These are phyloP conservation scores for Ceratocystis cacaofunesta DNA, from an alignment of 2,329 filamentous ascomycete genomes.

Conservation along the genomic window DNA sequence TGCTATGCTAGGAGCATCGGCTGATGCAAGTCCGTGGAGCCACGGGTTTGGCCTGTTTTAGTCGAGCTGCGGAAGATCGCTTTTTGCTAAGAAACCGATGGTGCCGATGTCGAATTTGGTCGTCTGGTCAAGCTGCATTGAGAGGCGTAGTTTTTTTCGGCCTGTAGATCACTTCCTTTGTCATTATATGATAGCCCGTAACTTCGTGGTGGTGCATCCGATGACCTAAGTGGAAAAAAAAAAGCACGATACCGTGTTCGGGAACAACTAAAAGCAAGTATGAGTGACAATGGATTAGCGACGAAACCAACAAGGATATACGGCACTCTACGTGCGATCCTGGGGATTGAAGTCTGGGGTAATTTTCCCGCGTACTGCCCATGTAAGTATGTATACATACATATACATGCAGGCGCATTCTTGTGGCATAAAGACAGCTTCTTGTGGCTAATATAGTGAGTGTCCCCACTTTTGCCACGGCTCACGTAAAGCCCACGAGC, in stretches of 20 bases:
- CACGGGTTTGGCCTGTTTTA: neutral
- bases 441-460: neutral
- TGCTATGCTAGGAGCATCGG: neutral
- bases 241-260: neutral
- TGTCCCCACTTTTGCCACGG: neutral
- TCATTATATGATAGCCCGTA: neutral
- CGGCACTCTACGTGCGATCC: neutral
- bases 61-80: neutral
- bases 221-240: neutral
- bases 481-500: neutral
- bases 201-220: neutral
- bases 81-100: neutral
- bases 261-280: neutral
- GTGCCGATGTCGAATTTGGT: neutral
- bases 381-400: neutral
- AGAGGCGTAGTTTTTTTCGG: neutral
- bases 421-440: neutral
- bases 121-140: neutral
- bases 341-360: neutral
- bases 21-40: neutral
- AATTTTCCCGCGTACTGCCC: neutral
- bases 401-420: neutral
- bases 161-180: constrained; percentile 3
- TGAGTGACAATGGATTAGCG: neutral
- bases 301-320: neutral